These are phyloP conservation scores for Fusarium euwallaceae DNA, from an alignment of 2,329 filamentous ascomycete species.

Conservation along the genomic window DNA sequence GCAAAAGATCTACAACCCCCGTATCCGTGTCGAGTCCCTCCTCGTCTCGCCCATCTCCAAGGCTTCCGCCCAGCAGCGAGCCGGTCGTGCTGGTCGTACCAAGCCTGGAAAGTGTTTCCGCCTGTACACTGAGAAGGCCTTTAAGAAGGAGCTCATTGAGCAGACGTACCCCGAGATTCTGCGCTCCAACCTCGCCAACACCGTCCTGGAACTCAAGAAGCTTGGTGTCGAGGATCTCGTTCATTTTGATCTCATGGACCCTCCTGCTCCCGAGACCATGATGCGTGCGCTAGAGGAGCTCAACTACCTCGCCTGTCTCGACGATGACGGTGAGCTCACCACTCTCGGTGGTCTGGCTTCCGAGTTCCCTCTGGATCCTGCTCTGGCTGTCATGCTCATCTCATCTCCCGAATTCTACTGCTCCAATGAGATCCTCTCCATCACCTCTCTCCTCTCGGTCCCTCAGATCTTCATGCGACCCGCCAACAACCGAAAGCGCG, in stretches of 20 bases:
- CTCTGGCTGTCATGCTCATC: slow-evolving; percentile 97
- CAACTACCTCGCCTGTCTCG: slow-evolving; percentile 95
- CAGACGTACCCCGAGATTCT: slow-evolving; percentile 97
- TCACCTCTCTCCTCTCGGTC: slow-evolving; percentile 93
- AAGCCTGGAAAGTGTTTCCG: slow-evolving; percentile 98
- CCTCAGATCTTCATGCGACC: slow-evolving; percentile 95
- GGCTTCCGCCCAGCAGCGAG: slow-evolving; percentile 95
- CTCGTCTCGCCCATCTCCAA: slow-evolving; percentile 99
- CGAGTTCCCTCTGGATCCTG: slow-evolving; percentile 94
- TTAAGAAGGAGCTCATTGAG: slow-evolving; percentile 98
- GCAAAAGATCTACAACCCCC: slow-evolving; percentile 98
- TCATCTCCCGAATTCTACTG: slow-evolving; percentile 98
- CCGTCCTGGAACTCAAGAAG: slow-evolving; percentile 96
- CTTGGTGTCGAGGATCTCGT: slow-evolving; percentile 95
- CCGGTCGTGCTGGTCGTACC: slow-evolving; percentile 99
- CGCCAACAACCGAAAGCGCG: slow-evolving; percentile 85
- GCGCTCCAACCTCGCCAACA: slow-evolving; percentile 93
- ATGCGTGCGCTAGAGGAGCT: slow-evolving; percentile 98
- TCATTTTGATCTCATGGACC: slow-evolving; percentile 99
- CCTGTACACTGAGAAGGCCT: slow-evolving; percentile 93
- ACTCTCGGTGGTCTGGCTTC: slow-evolving; percentile 87
- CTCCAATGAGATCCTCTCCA: slow-evolving; percentile 96
- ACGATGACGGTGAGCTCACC: slow-evolving; percentile 96
- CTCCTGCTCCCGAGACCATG: slow-evolving; percentile 95
- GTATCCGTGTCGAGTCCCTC: slow-evolving; percentile 95